Evolutionary conservation across 108 stramenopile genomes (phyloP), one percentile per base, ranked within the genome.

Genomic region (Cyclotella kingstonii): DNA sequence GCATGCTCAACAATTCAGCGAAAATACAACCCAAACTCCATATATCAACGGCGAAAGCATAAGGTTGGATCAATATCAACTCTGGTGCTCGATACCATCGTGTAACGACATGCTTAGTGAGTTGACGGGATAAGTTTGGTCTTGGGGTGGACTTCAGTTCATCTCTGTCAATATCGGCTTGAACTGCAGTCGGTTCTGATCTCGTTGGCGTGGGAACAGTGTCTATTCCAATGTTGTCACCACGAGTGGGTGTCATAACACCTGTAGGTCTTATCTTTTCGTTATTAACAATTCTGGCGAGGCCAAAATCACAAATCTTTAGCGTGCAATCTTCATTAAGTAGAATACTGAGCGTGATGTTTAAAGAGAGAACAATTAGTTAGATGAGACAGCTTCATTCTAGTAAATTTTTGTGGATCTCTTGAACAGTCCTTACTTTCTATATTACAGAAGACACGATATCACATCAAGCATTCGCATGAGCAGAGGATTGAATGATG

Each of bases 51-150:
- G 96, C 95, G 8, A 87, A 85, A 29, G 91, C 84, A 79, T 99
- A 99, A 0, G 95, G 93, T 66, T 97, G 93, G 53, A 95, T 84
- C 28, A 99, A 69, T 44, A 98, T 97, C 25, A 98, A 73, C 69
- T 99, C 99, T 8, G 99, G 99, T 19, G 98, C 96, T 26, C 99
- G 78, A 75, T 99, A 99, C 99, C 99, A 99, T 11, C 99, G 76
- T 22, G 97, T 98, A 11, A 98, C 99, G 28, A 99, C 99, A 73
- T 99, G 97, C 70, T 96, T 95, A 22, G 98, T 98, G 38, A 98
- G 79, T 53, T 96, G 91, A 26, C 95, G 81, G 9, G 88, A 89
- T 25, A 96, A 77, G 2, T 81, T 69, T 8, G 66, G 55, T 6
- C 43, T 63, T 45, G 57, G 35, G 12, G 33, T 33, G 52, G 56